phyloP scores from a whole-genome alignment of 169 alveolate genomes.

The Plasmodium berghei region DNA sequence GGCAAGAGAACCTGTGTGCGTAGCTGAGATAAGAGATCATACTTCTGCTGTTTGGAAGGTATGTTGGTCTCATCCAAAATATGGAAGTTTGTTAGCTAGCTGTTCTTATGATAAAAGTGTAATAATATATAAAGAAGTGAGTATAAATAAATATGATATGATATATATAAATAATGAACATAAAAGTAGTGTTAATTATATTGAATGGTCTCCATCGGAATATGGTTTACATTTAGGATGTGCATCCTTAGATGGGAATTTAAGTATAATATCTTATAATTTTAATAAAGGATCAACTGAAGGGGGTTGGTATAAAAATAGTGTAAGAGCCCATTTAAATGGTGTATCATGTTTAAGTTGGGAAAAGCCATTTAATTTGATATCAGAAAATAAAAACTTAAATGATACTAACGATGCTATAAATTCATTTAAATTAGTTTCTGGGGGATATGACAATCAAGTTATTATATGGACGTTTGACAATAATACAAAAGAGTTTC shows the following conservation, averaged over 20 bases:
- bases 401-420: constrained; percentile 30
- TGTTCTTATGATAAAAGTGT: constrained; percentile 92
- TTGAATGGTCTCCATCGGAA: constrained; percentile 90
- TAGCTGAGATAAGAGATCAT: constrained; percentile 83
- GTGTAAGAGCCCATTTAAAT: constrained; percentile 85
- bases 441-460: constrained; percentile 90
- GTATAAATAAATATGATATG: constrained; percentile 79
- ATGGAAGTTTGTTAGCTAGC: constrained; percentile 89
- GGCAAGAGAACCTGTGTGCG: constrained; percentile 78
- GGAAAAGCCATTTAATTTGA: constrained; percentile 84
- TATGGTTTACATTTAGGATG: constrained; percentile 88
- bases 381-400: constrained; percentile 53
- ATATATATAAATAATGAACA: constrained; percentile 83
- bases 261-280: constrained; percentile 78
- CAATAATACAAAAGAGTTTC: constrained; percentile 80
- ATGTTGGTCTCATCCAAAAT: constrained; percentile 94
- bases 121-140: constrained; percentile 87
- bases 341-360: constrained; percentile 88
- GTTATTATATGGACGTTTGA: constrained; percentile 88
- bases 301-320: constrained; percentile 82
- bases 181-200: constrained; percentile 84
- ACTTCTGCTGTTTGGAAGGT: constrained; percentile 91
- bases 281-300: constrained; percentile 59
- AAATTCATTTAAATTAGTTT: constrained; percentile 85
- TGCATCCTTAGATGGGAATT: constrained; percentile 85